These are phyloP conservation scores for Ophiostoma tasmaniense DNA, from an alignment of 2,329 filamentous ascomycete species.

Conservation along the genomic window DNA sequence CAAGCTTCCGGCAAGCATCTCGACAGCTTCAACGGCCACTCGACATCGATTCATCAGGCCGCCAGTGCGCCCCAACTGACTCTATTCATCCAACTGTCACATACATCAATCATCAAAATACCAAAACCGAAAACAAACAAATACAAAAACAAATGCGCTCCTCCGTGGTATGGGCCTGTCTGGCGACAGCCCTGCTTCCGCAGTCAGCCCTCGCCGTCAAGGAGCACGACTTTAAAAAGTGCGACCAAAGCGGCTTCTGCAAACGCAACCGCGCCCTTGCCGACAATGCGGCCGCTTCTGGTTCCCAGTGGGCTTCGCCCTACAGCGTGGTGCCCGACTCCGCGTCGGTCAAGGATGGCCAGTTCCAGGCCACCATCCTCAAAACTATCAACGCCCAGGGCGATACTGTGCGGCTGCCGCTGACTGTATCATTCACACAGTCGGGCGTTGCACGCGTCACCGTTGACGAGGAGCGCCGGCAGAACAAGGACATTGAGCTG, in stretches of 20 bases:
- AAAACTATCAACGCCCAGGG: conserved; percentile 62
- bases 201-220: conserved; percentile 64
- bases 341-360: conserved; percentile 67
- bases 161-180: conserved; percentile 8
- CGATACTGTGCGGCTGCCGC: conserved; percentile 67
- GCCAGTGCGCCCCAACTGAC: neutral
- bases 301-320: conserved; percentile 65
- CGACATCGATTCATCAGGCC: neutral
- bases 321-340: conserved; percentile 69
- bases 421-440: conserved; percentile 81
- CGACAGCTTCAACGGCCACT: neutral
- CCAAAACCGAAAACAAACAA: neutral
- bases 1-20: neutral
- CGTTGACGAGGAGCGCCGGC: conserved; percentile 83
- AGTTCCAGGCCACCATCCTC: conserved; percentile 69
- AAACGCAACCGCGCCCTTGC: conserved; percentile 88
- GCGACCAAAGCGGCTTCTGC: conserved; percentile 92
- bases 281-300: conserved; percentile 59
- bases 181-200: conserved; percentile 14
- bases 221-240: conserved; percentile 95
- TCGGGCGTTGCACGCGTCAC: conserved; percentile 81
- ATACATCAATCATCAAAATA: neutral
- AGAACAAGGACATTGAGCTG: conserved; percentile 81
- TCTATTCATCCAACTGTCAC: neutral
- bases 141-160: neutral